Percentiles rank a stretch among this genome's conserved stretches.
Evolutionary conservation across 1,139 yeast species (phyloP).

Genomic region (Kodamaea ohmeri): DNA sequence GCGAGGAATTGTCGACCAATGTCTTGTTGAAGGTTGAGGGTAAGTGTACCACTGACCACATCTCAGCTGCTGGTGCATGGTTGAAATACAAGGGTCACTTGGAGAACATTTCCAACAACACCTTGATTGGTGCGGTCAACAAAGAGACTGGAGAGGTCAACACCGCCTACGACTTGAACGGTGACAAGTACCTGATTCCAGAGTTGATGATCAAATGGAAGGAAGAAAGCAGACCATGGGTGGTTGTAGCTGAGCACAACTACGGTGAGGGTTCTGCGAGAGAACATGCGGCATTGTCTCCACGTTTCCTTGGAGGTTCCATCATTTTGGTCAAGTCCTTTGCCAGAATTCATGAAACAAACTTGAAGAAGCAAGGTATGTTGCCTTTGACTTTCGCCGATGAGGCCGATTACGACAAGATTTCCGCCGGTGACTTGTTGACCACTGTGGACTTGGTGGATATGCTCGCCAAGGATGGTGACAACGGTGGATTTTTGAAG

Average conservation of each 20-base stretch:
- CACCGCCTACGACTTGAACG: conserved; percentile 84
- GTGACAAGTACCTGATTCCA: conserved; percentile 78
- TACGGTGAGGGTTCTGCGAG: conserved; percentile 99
- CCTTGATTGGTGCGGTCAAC: conserved; percentile 94
- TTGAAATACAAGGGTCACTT: conserved; percentile 96
- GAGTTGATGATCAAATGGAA: conserved; percentile 97
- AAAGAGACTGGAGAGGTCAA: conserved; percentile 96
- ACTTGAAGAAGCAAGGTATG: conserved; percentile 79
- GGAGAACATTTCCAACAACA: conserved; percentile 92
- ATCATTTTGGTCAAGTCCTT: conserved; percentile 89
- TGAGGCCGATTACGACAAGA: conserved; percentile 81
- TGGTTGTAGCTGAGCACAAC: conserved; percentile 94
- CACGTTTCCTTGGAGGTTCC: conserved; percentile 89
- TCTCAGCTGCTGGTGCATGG: conserved; percentile 99
- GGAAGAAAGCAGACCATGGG: conserved; percentile 80
- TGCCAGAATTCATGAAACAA: conserved; percentile 78
- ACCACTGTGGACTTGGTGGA: conserved; percentile 77
- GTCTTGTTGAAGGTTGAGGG: conserved; percentile 91
- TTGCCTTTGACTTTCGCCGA: conserved; percentile 88
- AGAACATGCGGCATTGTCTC: conserved; percentile 97
- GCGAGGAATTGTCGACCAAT: conserved; percentile 72
- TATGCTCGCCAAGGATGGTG: conserved; percentile 75
- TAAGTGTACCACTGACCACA: conserved; percentile 97
- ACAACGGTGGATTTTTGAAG: conserved; percentile 78
- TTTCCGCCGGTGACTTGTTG: conserved; percentile 73